Base-by-base conservation (phyloP, 352 stramenopile genomes). In the Pythium insidiosum region DNA sequence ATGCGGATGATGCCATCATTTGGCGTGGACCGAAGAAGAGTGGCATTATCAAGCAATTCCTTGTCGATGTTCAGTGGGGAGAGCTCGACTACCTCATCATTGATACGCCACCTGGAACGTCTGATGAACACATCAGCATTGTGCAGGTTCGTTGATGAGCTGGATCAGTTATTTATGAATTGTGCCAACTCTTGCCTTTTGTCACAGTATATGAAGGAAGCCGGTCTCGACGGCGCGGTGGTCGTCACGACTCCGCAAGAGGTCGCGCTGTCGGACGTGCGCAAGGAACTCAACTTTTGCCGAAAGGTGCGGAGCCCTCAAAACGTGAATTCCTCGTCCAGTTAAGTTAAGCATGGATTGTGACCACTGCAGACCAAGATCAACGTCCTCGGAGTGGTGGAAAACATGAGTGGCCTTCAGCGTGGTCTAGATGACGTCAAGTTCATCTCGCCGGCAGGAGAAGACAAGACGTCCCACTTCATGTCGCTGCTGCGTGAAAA, bases 231-330 rank as follows among this genome's bases (percentile, higher is more conserved):
- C 42, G 96, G 96, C 9, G 97, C 96, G 0, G 82, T 99, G 33
- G 88, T 99, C 21, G 95, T 99, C 3, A 99, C 97, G 0, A 99
- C 97, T 15, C 96, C 96, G 1, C 97, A 99, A 66, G 96, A 99
- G 80, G 95, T 99, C 15, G 94, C 96, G n/a, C 94, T 99, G 60
- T 94, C 83, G 6, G 97, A 99, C 62, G 97, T 99, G 4, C 85
- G 97, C 45, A 99, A 99, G 64, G 97, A 99, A 64, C 72, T 99
- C n/a, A 99, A 98, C 68, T 99, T 99, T 68, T 99, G 97, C 66
- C 86, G 85, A 58, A 99, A 99, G n/a, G n/a, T n/a, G n/a, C n/a
- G n/a, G n/a, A n/a, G n/a, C n/a, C n/a, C n/a, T n/a, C n/a, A 15
- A 20, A 11, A 33, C 28, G 28, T 33, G 1, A 33, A 15, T 15